phyloP scores from a whole-genome alignment of 805 yeast species.

The Saturnispora quitensis region DNA sequence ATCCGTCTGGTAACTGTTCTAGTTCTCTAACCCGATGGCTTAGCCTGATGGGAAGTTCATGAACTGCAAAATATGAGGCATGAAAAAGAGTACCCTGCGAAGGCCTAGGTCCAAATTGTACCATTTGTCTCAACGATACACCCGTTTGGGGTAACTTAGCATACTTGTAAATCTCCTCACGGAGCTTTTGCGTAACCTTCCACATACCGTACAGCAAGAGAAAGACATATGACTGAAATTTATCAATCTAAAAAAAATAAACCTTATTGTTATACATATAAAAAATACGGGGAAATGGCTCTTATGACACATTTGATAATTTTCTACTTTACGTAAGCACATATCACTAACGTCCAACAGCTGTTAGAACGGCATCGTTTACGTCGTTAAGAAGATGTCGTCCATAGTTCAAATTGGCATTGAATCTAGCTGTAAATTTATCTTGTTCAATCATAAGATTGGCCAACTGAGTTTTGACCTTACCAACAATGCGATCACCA shows the following conservation, averaged over 20 bases:
- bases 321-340: background rate
- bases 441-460: slow-evolving; percentile 43
- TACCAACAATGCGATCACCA: background rate
- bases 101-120: slow-evolving; percentile 77
- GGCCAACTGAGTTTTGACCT: slow-evolving; percentile 22
- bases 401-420: slow-evolving; percentile 27
- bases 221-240: background rate
- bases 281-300: background rate
- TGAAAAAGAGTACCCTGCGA: slow-evolving; percentile 69
- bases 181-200: slow-evolving; percentile 41
- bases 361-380: slow-evolving; percentile 33
- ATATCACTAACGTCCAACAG: slow-evolving; percentile 22
- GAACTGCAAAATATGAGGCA: slow-evolving; percentile 76
- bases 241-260: background rate
- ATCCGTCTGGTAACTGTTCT: slow-evolving; percentile 69
- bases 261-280: background rate
- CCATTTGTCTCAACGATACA: slow-evolving; percentile 81
- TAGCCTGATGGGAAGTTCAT: slow-evolving; percentile 78
- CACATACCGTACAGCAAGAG: slow-evolving; percentile 23
- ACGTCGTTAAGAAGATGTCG: slow-evolving; percentile 30
- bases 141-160: slow-evolving; percentile 77
- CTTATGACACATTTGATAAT: background rate
- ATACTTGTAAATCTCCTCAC: slow-evolving; percentile 50
- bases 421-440: slow-evolving; percentile 25
- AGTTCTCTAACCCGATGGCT: slow-evolving; percentile 82